Percentiles rank a stretch among this genome's conserved stretches.
phyloP scores from a whole-genome alignment of 2,329 filamentous ascomycete genomes.

The Ceratocystis eucalypticola region DNA sequence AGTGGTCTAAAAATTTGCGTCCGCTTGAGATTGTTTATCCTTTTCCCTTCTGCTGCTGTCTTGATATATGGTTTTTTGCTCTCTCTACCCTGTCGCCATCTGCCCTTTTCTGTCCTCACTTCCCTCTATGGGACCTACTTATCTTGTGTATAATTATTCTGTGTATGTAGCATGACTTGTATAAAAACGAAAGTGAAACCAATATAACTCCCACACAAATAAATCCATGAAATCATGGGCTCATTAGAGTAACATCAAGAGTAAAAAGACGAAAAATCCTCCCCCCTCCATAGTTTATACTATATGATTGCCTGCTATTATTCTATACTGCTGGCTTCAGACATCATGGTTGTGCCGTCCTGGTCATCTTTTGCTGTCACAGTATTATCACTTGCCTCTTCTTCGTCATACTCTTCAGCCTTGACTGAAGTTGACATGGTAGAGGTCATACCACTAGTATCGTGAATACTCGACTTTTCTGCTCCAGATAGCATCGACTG shows the following conservation, averaged over 20 bases:
- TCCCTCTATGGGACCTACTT: neutral
- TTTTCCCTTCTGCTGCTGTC: too few species aligned
- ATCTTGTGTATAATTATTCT: neutral
- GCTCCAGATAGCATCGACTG: constrained; percentile 25
- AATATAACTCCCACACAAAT: constrained; percentile 4
- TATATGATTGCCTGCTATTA: neutral
- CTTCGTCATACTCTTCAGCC: constrained; percentile 14
- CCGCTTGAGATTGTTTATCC: too few species aligned
- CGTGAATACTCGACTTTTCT: constrained; percentile 8
- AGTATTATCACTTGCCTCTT: constrained; percentile 14
- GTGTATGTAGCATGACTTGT: neutral
- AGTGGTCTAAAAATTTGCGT: too few species aligned
- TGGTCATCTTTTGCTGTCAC: constrained; percentile 7
- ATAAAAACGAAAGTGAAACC: constrained; percentile 7
- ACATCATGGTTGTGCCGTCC: constrained; percentile 14
- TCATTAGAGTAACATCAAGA: neutral
- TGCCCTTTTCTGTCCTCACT: neutral
- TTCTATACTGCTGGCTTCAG: constrained; percentile 14
- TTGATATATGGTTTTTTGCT: neutral
- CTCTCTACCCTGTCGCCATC: too few species aligned
- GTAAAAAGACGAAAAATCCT: neutral
- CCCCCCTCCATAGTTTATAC: neutral
- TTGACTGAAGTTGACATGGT: constrained; percentile 1
- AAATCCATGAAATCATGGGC: constrained; percentile 11
- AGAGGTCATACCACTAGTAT: constrained; percentile 7